Conservation (phyloP, 345 rosid species). For the Mercurialis annua region DNA sequence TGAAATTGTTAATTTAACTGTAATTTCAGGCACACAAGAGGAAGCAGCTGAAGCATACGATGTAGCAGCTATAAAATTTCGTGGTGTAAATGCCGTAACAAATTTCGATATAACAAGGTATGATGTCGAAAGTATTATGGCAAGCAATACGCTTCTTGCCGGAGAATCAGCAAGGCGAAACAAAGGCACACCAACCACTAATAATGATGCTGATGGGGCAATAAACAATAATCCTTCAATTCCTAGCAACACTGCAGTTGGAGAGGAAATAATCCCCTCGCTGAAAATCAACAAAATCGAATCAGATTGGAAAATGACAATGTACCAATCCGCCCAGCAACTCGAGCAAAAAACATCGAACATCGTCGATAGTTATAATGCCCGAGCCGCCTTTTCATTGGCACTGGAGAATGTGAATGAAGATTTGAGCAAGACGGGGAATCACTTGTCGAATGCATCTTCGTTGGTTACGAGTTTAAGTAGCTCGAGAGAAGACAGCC, state of each 20-base stretch:
- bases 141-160: conserved; percentile 72
- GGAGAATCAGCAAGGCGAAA: conserved; percentile 71
- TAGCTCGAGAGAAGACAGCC: conserved; percentile 60
- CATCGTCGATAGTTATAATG: conserved; percentile 19
- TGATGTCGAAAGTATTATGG: conserved; percentile 78
- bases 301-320: conserved; percentile 40
- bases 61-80: conserved; percentile 86
- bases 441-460: conserved; percentile 46
- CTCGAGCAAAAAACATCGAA: conserved; percentile 27
- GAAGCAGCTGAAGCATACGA: conserved; percentile 99
- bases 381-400: conserved; percentile 32
- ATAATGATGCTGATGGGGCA: conserved; percentile 13
- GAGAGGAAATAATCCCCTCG: conserved; percentile 25
- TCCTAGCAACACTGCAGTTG: conserved; percentile 15
- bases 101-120: conserved; percentile 83
- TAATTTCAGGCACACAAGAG: conserved; percentile 81
- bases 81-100: conserved; percentile 88
- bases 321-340: conserved; percentile 38
- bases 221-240: conserved; percentile 16
- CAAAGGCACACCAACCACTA: conserved; percentile 36
- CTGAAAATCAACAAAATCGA: conserved; percentile 24
- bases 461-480: conserved; percentile 51
- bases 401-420: conserved; percentile 28
- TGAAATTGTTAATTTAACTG: neutral
- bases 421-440: conserved; percentile 34